Evolutionary conservation across 2,329 filamentous ascomycete genomes (phyloP).

Genomic region (Fusarium sp.): DNA sequence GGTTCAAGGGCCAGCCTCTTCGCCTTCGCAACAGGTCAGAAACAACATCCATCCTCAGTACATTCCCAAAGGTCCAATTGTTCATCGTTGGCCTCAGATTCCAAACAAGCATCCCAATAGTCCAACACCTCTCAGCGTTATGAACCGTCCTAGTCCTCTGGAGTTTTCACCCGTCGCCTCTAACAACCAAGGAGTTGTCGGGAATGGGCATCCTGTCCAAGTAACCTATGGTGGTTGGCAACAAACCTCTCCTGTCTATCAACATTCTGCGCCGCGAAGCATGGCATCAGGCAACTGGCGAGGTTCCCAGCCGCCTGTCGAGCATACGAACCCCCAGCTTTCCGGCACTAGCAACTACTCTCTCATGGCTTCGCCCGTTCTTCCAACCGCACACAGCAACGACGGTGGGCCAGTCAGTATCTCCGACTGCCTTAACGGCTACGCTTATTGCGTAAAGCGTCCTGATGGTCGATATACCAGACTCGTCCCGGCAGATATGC

Average conservation of each 20-base stretch:
- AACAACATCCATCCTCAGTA: conserved; percentile 10
- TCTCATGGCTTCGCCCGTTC: conserved; percentile 6
- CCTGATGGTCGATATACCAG: conserved; percentile 34
- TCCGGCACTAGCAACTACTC: conserved; percentile 29
- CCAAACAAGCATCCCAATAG: background rate
- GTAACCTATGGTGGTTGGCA: conserved; percentile 27
- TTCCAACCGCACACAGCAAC: background rate
- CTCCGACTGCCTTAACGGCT: conserved; percentile 37
- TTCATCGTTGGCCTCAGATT: conserved; percentile 2
- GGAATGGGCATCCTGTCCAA: conserved; percentile 17
- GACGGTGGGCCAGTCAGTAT: conserved; percentile 29
- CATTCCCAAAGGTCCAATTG: background rate
- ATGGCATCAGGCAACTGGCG: conserved; percentile 43
- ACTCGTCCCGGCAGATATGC: conserved; percentile 39
- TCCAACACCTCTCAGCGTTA: background rate
- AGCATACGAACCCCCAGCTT: conserved; percentile 8
- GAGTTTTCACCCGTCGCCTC: conserved; percentile 8
- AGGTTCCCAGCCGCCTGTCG: conserved; percentile 17
- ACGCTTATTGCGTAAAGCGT: conserved; percentile 38
- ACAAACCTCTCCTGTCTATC: conserved; percentile 18
- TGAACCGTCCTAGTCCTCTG: conserved; percentile 11
- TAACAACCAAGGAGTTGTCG: conserved; percentile 1
- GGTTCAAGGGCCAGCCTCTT: background rate
- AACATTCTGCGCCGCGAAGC: conserved; percentile 39
- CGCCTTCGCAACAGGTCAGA: background rate